Evolutionary conservation across 768 basidiomycete species (phyloP).

Genomic region (Tylopilus balloui): DNA sequence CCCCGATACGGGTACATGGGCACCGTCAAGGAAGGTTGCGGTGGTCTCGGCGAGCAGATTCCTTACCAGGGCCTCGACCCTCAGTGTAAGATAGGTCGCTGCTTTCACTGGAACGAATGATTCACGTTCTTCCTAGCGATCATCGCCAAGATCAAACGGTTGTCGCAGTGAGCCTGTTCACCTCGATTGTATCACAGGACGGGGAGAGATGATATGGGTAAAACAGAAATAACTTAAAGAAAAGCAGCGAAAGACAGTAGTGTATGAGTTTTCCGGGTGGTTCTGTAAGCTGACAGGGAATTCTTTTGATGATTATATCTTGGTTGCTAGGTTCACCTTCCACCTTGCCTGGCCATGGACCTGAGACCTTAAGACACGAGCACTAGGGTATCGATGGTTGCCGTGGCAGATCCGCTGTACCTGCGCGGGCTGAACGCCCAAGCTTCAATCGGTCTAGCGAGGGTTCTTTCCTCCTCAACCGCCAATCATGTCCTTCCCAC

Average conservation of each 20-base stretch:
- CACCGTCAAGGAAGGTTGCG: constrained; percentile 68
- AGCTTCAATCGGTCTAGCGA: no score
- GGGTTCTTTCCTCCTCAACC: no score
- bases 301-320: no score
- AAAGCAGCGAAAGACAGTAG: background rate
- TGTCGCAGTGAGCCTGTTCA: constrained; percentile 28
- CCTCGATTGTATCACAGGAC: background rate
- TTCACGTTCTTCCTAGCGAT: constrained; percentile 34
- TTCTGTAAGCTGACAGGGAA: background rate
- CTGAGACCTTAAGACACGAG: no score
- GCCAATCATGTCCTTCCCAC: no score
- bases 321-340: no score
- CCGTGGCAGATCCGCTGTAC: no score
- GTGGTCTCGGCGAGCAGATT: constrained; percentile 82
- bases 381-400: no score
- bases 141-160: constrained; percentile 41
- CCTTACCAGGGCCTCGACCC: constrained; percentile 78
- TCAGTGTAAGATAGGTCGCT: constrained; percentile 47
- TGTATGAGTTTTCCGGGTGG: background rate
- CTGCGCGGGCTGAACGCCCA: no score
- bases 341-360: no score
- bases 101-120: background rate
- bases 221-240: background rate
- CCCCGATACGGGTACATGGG: constrained; percentile 82
- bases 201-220: background rate